A percentile compares a stretch with the other conserved stretches of the same genome.
Evolutionary conservation across 2,329 filamentous ascomycete genomes (phyloP).

Genomic region (Parasarocladium wereldwijsianum): DNA sequence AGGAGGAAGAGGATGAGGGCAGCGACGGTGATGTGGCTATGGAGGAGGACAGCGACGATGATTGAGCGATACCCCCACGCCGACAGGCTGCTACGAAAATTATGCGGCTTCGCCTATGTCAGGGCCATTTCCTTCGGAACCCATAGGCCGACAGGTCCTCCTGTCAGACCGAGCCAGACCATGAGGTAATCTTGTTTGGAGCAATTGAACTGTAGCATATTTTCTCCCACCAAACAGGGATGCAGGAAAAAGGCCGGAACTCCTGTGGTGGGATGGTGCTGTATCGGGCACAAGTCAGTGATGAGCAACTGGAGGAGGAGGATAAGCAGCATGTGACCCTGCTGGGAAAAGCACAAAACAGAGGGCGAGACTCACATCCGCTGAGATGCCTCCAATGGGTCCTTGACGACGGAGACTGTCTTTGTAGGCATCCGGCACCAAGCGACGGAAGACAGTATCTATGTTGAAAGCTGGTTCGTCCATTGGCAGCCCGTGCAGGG

Average conservation of each 20-base stretch:
- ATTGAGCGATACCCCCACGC: constrained; percentile 22
- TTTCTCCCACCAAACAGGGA: constrained; percentile 76
- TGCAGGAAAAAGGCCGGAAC: constrained; percentile 80
- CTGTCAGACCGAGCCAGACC: constrained; percentile 80
- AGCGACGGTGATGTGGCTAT: constrained; percentile 55
- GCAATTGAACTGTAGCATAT: constrained; percentile 53
- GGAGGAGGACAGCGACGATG: constrained; percentile 61
- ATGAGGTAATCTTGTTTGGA: constrained; percentile 59
- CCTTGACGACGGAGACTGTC: constrained; percentile 44
- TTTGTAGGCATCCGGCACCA: constrained; percentile 55
- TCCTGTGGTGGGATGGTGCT: constrained; percentile 74
- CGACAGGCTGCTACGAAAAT: background rate
- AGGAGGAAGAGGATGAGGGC: constrained; percentile 51
- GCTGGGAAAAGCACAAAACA: constrained; percentile 21
- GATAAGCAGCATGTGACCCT: constrained; percentile 1
- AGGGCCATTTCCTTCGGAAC: constrained; percentile 54
- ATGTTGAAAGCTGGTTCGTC: constrained; percentile 44
- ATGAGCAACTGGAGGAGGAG: constrained; percentile 2
- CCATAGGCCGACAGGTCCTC: constrained; percentile 64
- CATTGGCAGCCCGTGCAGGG: constrained; percentile 40
- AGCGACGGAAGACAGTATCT: constrained; percentile 53
- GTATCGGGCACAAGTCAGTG: constrained; percentile 13
- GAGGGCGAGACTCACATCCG: constrained; percentile 48
- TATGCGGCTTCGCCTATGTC: constrained; percentile 2
- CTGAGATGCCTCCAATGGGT: constrained; percentile 58